phyloP scores from a whole-genome alignment of 192 early-diverging fungal species.

The Backusella parvicylindrica region DNA sequence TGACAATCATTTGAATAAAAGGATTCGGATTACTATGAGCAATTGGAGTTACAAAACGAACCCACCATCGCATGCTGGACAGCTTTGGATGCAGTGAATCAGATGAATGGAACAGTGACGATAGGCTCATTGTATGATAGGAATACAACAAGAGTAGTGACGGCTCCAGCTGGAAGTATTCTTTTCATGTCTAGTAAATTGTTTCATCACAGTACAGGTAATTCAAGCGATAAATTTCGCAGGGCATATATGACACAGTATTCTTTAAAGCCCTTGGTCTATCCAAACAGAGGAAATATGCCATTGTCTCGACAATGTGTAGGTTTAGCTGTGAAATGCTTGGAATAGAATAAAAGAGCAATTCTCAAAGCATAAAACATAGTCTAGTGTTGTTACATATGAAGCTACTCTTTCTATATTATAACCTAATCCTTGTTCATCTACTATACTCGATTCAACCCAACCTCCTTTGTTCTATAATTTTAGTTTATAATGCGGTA shows the following conservation, averaged over 20 bases:
- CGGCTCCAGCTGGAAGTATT: slow-evolving; percentile 23
- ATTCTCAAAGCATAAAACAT: too few species aligned
- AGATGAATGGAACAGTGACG: neutral
- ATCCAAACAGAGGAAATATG: neutral
- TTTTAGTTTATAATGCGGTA: too few species aligned
- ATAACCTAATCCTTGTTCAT: too few species aligned
- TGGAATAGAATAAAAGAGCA: neutral
- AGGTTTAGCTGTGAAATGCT: neutral
- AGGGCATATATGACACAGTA: slow-evolving; percentile 37
- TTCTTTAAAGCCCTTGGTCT: neutral
- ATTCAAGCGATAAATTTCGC: slow-evolving; percentile 26
- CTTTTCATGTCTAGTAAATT: slow-evolving; percentile 27
- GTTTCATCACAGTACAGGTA: slow-evolving; percentile 31
- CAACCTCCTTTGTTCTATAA: too few species aligned
- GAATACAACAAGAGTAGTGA: neutral
- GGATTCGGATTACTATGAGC: slow-evolving; percentile 31
- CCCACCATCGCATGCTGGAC: slow-evolving; percentile 33
- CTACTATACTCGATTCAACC: too few species aligned
- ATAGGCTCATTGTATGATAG: neutral
- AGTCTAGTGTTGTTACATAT: too few species aligned
- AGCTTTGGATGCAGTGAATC: slow-evolving; percentile 27
- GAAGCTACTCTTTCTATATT: too few species aligned
- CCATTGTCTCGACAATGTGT: neutral
- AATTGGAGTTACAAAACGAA: neutral
- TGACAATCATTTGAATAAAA: neutral